A percentile compares a stretch with the other conserved stretches of the same genome.
Conservation (phyloP, 2,329 filamentous ascomycete genomes). For the Pyrenophora seminiperda region DNA sequence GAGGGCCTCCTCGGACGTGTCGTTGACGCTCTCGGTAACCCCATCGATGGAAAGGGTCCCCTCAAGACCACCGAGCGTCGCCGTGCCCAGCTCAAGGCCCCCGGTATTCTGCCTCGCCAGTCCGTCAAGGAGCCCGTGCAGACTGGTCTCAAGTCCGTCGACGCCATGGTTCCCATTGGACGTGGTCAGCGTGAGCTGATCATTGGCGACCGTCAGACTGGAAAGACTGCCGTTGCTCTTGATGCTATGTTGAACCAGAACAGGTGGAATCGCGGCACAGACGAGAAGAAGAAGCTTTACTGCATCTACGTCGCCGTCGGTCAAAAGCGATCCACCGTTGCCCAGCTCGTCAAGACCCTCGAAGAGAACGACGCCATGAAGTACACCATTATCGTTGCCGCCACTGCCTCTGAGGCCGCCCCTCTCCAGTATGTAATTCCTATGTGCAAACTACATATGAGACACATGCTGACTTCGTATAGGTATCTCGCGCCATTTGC, state of each 20-base stretch:
- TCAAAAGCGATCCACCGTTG: conserved; percentile 99
- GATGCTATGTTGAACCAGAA: conserved; percentile 99
- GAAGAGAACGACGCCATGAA: conserved; percentile 99
- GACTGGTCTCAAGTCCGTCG: conserved; percentile 98
- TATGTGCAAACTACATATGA: neutral
- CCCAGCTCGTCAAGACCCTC: conserved; percentile 98
- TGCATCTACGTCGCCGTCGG: conserved; percentile 98
- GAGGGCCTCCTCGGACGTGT: conserved; percentile 94
- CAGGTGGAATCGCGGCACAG: conserved; percentile 86
- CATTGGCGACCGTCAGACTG: conserved; percentile 99
- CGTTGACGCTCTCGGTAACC: conserved; percentile 97
- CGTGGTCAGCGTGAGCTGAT: conserved; percentile 99
- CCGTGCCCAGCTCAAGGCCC: conserved; percentile 98
- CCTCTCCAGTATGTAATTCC: conserved; percentile 89
- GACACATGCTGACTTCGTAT: neutral
- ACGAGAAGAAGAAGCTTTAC: conserved; percentile 99
- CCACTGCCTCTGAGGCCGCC: conserved; percentile 95
- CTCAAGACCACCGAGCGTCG: conserved; percentile 88
- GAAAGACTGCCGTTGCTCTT: conserved; percentile 98
- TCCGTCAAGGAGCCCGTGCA: conserved; percentile 99
- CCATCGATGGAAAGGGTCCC: conserved; percentile 98
- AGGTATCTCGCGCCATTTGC: conserved; percentile 67
- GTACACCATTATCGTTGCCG: conserved; percentile 91
- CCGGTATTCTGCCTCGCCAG: conserved; percentile 93
- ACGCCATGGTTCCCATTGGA: conserved; percentile 99